Conservation (phyloP, 1,284 basidiomycete species). For the Ustilago vetiveriae region DNA sequence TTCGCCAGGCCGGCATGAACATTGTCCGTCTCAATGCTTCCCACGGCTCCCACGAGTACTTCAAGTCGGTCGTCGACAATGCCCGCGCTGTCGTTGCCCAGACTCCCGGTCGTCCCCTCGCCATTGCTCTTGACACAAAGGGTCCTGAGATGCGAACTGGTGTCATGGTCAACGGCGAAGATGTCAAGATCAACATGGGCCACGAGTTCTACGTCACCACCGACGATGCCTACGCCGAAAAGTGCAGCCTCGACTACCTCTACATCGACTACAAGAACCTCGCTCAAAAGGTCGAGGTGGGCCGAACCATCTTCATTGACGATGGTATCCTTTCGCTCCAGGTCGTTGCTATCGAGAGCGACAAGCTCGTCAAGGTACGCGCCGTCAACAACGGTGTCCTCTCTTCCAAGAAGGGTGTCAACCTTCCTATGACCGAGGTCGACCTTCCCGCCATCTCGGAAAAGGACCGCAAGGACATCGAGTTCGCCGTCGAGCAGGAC, state of each 20-base stretch:
- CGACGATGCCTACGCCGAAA: slow-evolving; percentile 81
- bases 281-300: slow-evolving; percentile 91
- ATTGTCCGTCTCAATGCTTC: slow-evolving; percentile 67
- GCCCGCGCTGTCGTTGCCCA: slow-evolving; percentile 58
- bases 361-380: slow-evolving; percentile 74
- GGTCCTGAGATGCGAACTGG: slow-evolving; percentile 99
- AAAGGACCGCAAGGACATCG: slow-evolving; percentile 87
- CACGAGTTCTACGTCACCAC: slow-evolving; percentile 94
- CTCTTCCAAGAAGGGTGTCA: slow-evolving; percentile 98
- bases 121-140: slow-evolving; percentile 99
- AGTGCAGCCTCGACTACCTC: slow-evolving; percentile 79
- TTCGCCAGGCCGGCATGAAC: slow-evolving; percentile 66
- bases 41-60: slow-evolving; percentile 65
- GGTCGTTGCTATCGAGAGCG: slow-evolving; percentile 77
- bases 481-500: slow-evolving; percentile 94
- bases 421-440: slow-evolving; percentile 96
- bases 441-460: slow-evolving; percentile 97
- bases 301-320: slow-evolving; percentile 96
- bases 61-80: slow-evolving; percentile 65
- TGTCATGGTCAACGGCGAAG: slow-evolving; percentile 83
- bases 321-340: slow-evolving; percentile 96
- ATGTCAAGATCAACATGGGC: slow-evolving; percentile 87
- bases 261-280: slow-evolving; percentile 77
- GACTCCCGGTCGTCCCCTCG: slow-evolving; percentile 81
- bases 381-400: slow-evolving; percentile 91